These are phyloP conservation scores for Tetrapisispora pingtungensis DNA, from an alignment of 805 yeast species.

Conservation along the genomic window DNA sequence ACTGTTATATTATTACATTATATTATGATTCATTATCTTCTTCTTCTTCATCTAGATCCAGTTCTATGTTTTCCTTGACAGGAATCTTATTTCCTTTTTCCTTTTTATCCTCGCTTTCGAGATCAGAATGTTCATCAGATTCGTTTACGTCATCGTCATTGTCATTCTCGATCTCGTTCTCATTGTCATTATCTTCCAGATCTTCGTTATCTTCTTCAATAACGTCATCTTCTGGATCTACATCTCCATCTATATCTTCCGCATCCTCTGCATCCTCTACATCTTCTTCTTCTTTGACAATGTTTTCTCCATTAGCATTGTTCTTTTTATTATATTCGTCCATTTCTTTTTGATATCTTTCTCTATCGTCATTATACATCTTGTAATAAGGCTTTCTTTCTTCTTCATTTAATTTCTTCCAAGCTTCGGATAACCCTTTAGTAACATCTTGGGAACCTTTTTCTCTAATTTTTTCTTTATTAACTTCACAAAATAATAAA, in stretches of 20 bases:
- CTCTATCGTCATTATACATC: conserved; percentile 67
- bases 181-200: not conserved
- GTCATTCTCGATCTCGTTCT: not conserved
- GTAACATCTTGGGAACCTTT: conserved; percentile 60
- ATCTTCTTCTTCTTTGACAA: conserved; percentile 6
- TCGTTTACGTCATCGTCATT: not conserved
- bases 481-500: conserved; percentile 75
- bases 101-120: conserved; percentile 2
- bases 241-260: conserved; percentile 8
- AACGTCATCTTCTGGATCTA: not conserved
- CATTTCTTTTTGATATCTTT: conserved; percentile 67
- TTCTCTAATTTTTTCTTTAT: conserved; percentile 60
- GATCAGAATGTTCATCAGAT: conserved; percentile 6
- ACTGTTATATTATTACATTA: not conserved
- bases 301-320: conserved; percentile 13
- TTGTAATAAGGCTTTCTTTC: conserved; percentile 65
- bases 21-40: conserved; percentile 1
- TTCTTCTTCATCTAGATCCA: conserved; percentile 12
- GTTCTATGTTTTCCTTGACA: conserved; percentile 10
- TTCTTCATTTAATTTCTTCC: conserved; percentile 66
- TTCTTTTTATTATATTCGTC: conserved; percentile 33
- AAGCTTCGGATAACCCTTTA: conserved; percentile 69
- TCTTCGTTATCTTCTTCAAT: not conserved
- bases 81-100: too few species aligned
- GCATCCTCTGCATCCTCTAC: conserved; percentile 4